These are phyloP conservation scores for Aspergillus brasiliensis DNA, from an alignment of 2,329 filamentous ascomycete species.

Conservation along the genomic window DNA sequence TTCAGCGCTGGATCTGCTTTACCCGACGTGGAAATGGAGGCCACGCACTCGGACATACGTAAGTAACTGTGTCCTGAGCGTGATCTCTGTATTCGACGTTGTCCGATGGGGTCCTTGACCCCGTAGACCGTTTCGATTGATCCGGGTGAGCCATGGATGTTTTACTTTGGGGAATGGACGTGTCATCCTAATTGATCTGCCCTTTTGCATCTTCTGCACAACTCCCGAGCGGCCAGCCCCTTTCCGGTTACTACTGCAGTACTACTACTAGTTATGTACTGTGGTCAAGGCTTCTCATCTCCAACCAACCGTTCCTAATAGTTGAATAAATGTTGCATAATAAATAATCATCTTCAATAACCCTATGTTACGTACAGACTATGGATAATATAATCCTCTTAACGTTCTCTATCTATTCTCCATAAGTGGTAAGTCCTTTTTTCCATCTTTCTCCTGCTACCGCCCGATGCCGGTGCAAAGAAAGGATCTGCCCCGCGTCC, in stretches of 20 bases:
- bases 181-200: conserved; percentile 1
- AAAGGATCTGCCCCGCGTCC: background rate
- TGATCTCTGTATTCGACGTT: background rate
- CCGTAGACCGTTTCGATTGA: background rate
- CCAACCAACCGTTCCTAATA: no score
- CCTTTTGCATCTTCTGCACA: background rate
- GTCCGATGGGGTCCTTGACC: background rate
- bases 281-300: no score
- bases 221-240: background rate
- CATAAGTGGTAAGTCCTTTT: no score
- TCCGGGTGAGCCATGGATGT: background rate
- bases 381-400: no score
- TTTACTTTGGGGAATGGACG: background rate
- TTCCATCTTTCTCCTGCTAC: background rate
- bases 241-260: background rate
- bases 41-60: background rate
- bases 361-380: no score
- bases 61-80: background rate
- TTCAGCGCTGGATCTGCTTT: background rate
- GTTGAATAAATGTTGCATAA: no score
- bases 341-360: no score
- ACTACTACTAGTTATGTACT: no score
- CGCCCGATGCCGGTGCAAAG: background rate
- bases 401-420: no score
- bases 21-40: background rate